Evolutionary conservation across 2,329 filamentous ascomycete genomes (phyloP).

Genomic region (Botrytis fragariae): DNA sequence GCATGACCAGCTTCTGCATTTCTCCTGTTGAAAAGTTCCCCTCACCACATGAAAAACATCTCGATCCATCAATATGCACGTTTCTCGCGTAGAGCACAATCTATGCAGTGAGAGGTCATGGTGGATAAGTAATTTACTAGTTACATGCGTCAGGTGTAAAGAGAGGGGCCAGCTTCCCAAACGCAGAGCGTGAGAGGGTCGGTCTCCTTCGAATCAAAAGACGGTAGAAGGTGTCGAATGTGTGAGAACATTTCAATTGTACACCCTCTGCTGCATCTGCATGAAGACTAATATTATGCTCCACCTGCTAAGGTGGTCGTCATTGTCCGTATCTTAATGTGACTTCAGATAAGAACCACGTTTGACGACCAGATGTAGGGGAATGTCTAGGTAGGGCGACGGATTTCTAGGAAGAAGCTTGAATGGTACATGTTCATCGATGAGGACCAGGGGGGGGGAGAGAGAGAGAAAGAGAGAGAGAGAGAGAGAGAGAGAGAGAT

Average conservation of each 20-base stretch:
- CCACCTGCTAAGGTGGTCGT: background rate
- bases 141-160: constrained; percentile 3
- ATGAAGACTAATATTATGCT: background rate
- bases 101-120: constrained; percentile 5
- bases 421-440: background rate
- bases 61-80: constrained; percentile 1
- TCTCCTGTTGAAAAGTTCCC: background rate
- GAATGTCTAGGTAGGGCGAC: background rate
- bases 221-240: background rate
- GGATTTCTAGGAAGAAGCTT: background rate
- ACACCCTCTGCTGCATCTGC: background rate
- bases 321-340: background rate
- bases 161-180: background rate
- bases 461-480: too few relatives aligned
- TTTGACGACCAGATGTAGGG: background rate
- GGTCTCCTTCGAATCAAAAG: constrained; percentile 8
- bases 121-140: constrained; percentile 1
- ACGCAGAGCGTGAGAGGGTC: background rate
- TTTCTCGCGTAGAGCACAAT: background rate
- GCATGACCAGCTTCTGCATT: background rate
- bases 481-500: too few relatives aligned
- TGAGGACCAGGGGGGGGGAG: background rate
- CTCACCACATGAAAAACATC: background rate
- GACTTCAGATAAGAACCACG: background rate
- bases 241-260: background rate